phyloP scores from a whole-genome alignment of 208 protist species.

The Wallacemonas sp. region DNA sequence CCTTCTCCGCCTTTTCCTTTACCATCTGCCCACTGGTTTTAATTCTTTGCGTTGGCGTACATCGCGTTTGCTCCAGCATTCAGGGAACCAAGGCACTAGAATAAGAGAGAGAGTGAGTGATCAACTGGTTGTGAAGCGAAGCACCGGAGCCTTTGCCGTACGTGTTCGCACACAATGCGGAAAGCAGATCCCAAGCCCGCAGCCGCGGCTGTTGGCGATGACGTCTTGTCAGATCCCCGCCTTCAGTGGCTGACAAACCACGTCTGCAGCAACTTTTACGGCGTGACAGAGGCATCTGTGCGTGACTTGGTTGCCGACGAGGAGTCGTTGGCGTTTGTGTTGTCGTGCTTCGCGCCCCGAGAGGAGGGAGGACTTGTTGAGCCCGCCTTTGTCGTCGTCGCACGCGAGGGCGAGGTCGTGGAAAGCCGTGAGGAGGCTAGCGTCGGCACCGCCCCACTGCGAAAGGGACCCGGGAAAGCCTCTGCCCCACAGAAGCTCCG shows the following conservation, averaged over 20 bases:
- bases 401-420: slow-evolving; percentile 48
- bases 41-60: too few species aligned
- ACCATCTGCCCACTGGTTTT: too few species aligned
- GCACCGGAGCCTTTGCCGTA: too few species aligned
- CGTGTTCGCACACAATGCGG: too few species aligned
- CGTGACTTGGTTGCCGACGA: slow-evolving; percentile 47
- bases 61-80: too few species aligned
- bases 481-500: slow-evolving; percentile 40
- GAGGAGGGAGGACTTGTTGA: slow-evolving; percentile 30
- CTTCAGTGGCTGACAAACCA: slow-evolving; percentile 67
- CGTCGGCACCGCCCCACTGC: not conserved
- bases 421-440: not conserved
- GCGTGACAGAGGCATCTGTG: slow-evolving; percentile 53
- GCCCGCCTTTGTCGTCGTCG: slow-evolving; percentile 52
- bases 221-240: slow-evolving; percentile 45
- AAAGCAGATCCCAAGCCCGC: not conserved
- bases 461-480: slow-evolving; percentile 4
- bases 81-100: too few species aligned
- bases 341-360: slow-evolving; percentile 50
- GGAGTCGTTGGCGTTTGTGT: slow-evolving; percentile 29
- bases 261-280: slow-evolving; percentile 55
- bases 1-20: too few species aligned
- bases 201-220: not conserved
- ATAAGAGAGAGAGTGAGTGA: too few species aligned
- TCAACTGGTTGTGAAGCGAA: too few species aligned